Percentiles rank a stretch among this genome's conserved stretches.
These are phyloP conservation scores for Protea cynaroides DNA, from an alignment of 164 flowering plant genomes.

Conservation along the genomic window DNA sequence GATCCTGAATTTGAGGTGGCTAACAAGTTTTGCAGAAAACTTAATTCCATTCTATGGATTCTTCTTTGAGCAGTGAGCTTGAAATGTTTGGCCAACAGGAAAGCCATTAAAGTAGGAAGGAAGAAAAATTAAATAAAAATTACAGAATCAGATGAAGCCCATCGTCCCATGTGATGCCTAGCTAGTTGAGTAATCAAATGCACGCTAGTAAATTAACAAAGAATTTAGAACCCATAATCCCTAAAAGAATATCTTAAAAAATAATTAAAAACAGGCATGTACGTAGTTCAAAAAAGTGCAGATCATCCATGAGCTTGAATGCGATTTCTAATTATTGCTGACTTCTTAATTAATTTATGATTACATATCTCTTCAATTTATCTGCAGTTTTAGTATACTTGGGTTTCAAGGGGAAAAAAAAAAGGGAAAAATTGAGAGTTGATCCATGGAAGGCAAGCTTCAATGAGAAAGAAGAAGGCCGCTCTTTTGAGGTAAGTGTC, in stretches of 20 bases:
- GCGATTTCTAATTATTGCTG: not conserved
- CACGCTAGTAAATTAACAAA: not conserved
- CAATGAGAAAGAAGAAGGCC: no score
- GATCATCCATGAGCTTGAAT: not conserved
- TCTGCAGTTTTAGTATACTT: no score
- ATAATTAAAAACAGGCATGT: no score
- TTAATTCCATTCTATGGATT: slow-evolving; percentile 5
- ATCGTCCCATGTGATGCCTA: slow-evolving; percentile 27
- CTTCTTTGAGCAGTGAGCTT: slow-evolving; percentile 4
- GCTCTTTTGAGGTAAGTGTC: no score
- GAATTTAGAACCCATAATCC: not conserved
- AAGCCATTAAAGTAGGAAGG: not conserved
- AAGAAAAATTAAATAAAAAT: no score
- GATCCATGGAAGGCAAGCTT: no score
- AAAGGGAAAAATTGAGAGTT: no score
- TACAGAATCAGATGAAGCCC: slow-evolving; percentile 7
- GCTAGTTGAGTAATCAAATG: slow-evolving; percentile 8
- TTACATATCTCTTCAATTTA: no score
- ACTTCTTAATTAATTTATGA: no score
- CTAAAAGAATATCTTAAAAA: not conserved
- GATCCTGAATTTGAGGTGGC: slow-evolving; percentile 30
- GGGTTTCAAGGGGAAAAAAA: no score
- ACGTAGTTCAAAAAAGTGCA: not conserved
- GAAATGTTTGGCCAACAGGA: not conserved
- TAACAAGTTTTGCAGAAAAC: not conserved